Evolutionary conservation across 768 basidiomycete species (phyloP).

Genomic region (Macrolepiota dolichaula): DNA sequence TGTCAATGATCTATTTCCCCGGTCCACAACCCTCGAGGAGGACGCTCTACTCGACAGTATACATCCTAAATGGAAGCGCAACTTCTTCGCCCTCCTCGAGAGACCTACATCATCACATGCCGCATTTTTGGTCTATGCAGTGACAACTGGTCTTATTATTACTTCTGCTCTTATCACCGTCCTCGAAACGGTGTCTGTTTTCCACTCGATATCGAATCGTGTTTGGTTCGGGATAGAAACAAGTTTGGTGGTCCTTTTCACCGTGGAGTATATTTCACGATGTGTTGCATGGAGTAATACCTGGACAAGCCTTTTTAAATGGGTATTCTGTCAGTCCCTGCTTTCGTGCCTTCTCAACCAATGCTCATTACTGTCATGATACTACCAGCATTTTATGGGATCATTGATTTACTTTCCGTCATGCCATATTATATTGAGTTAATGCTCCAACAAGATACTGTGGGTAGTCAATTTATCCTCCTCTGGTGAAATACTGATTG

Average conservation of each 20-base stretch:
- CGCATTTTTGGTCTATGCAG: slow-evolving; percentile 74
- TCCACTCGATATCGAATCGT: slow-evolving; percentile 64
- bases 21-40: slow-evolving; percentile 32
- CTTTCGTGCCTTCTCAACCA: slow-evolving; percentile 16
- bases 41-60: slow-evolving; percentile 29
- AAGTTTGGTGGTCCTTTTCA: slow-evolving; percentile 79
- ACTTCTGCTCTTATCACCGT: slow-evolving; percentile 74
- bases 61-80: slow-evolving; percentile 57
- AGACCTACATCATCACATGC: slow-evolving; percentile 71
- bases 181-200: slow-evolving; percentile 75
- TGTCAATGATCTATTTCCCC: slow-evolving; percentile 36
- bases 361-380: slow-evolving; percentile 10
- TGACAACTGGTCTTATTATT: slow-evolving; percentile 69
- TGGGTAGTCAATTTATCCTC: slow-evolving; percentile 21
- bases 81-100: slow-evolving; percentile 71
- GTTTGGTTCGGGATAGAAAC: slow-evolving; percentile 91
- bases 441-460: slow-evolving; percentile 80
- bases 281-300: slow-evolving; percentile 73
- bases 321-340: slow-evolving; percentile 58
- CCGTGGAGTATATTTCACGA: slow-evolving; percentile 76
- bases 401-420: slow-evolving; percentile 84
- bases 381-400: slow-evolving; percentile 66
- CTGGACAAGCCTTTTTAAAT: slow-evolving; percentile 57
- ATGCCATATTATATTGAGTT: slow-evolving; percentile 89
- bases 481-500: neutral